Conservation (phyloP, 768 basidiomycete species). For the Mycena haematopus region DNA sequence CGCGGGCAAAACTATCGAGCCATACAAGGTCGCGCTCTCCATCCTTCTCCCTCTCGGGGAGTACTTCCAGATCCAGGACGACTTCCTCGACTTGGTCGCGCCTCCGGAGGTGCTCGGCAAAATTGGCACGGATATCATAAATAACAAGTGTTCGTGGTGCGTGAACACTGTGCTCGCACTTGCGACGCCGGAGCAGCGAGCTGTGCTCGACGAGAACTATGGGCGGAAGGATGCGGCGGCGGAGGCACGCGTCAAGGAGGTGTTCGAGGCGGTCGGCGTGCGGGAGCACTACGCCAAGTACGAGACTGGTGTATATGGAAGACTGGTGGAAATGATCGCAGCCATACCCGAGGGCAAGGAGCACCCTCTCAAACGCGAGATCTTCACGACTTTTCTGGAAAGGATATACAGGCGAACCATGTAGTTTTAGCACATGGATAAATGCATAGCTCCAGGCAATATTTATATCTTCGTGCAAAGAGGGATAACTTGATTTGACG, state of each 20-base stretch:
- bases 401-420: conserved; percentile 81
- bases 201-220: conserved; percentile 60
- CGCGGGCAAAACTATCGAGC: conserved; percentile 43
- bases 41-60: conserved; percentile 94
- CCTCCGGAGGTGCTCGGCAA: conserved; percentile 94
- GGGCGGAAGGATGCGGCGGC: conserved; percentile 56
- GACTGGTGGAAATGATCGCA: conserved; percentile 73
- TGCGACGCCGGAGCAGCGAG: conserved; percentile 60
- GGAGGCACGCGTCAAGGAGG: conserved; percentile 59
- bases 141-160: conserved; percentile 99
- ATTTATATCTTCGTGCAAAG: no score
- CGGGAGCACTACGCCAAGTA: conserved; percentile 74
- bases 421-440: no score
- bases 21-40: conserved; percentile 75
- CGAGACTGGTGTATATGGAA: conserved; percentile 74
- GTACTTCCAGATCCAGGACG: conserved; percentile 99
- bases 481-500: no score
- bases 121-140: conserved; percentile 96
- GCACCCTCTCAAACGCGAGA: conserved; percentile 60
- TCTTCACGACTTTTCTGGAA: conserved; percentile 85
- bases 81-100: conserved; percentile 92
- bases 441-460: background rate
- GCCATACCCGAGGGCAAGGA: conserved; percentile 66
- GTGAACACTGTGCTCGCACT: conserved; percentile 85
- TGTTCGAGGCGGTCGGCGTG: conserved; percentile 80